These are phyloP conservation scores for Ascocoryne sarcoides DNA, from an alignment of 2,329 filamentous ascomycete species.

Conservation along the genomic window DNA sequence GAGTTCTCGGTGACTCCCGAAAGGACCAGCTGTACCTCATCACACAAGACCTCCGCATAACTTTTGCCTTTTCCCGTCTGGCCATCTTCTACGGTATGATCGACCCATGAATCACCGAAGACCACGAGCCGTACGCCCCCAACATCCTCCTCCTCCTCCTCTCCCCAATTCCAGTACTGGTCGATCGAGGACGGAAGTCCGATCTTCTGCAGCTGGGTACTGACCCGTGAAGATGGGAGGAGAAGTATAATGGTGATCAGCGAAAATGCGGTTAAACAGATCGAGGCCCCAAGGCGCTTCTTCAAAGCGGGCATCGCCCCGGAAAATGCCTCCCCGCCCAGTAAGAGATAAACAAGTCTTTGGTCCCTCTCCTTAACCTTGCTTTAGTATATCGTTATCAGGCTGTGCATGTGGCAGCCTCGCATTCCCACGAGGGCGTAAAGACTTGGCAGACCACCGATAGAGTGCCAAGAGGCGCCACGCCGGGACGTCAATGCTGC, in stretches of 20 bases:
- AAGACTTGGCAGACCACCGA: neutral
- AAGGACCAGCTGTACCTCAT: conserved; percentile 19
- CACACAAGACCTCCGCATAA: conserved; percentile 24
- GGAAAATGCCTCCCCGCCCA: no score
- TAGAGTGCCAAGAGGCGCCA: no score
- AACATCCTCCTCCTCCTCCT: conserved; percentile 5
- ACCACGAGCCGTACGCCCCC: conserved; percentile 21
- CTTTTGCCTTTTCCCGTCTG: conserved; percentile 18
- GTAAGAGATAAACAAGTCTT: no score
- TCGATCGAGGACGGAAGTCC: conserved; percentile 13
- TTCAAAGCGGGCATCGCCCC: conserved; percentile 9
- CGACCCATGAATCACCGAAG: conserved; percentile 28
- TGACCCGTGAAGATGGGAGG: conserved; percentile 11
- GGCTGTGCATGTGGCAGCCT: conserved; percentile 1
- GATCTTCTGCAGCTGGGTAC: conserved; percentile 18
- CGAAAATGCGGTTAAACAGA: conserved; percentile 18
- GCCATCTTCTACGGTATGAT: conserved; percentile 13
- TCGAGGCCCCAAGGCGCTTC: conserved; percentile 17
- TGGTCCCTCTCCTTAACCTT: no score
- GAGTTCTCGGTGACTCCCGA: neutral
- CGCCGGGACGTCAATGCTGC: no score
- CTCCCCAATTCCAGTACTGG: conserved; percentile 18
- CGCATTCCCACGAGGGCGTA: neutral
- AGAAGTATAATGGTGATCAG: conserved; percentile 16
- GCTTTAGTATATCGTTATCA: no score